phyloP scores from a whole-genome alignment of 352 stramenopile species.

The Saprolegnia parasitica region DNA sequence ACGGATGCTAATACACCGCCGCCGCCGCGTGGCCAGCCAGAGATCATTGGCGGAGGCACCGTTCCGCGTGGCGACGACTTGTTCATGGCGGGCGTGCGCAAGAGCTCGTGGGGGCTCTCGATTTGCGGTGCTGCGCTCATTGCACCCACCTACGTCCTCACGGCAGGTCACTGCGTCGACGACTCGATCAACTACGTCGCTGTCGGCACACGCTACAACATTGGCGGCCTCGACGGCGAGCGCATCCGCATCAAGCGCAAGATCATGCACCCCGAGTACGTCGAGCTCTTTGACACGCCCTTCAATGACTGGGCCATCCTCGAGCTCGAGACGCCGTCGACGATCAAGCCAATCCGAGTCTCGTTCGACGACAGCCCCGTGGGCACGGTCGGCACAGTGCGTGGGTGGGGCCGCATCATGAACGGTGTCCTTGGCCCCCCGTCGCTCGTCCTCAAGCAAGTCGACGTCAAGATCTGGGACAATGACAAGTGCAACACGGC shows the following conservation, averaged over 20 bases:
- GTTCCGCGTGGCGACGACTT: no score
- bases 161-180: conserved; percentile 34
- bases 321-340: conserved; percentile 37
- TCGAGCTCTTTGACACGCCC: conserved; percentile 28
- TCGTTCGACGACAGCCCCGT: conserved; percentile 38
- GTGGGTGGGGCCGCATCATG: conserved; percentile 36
- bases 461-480: conserved; percentile 42
- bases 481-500: conserved; percentile 39
- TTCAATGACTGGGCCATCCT: conserved; percentile 43
- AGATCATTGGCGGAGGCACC: no score
- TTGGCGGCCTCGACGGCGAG: conserved; percentile 35
- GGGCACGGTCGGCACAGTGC: conserved; percentile 32
- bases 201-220: conserved; percentile 52
- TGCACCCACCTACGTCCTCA: conserved; percentile 34
- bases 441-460: conserved; percentile 37
- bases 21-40: no score
- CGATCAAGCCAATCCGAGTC: conserved; percentile 35
- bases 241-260: conserved; percentile 35
- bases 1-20: no score
- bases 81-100: no score
- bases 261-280: conserved; percentile 35
- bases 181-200: conserved; percentile 22
- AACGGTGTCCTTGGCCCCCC: conserved; percentile 15
- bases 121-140: conserved; percentile 37
- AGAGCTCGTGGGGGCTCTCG: no score